These are phyloP conservation scores for Pythium dissotocum DNA, from an alignment of 352 stramenopile genomes.

Conservation along the genomic window DNA sequence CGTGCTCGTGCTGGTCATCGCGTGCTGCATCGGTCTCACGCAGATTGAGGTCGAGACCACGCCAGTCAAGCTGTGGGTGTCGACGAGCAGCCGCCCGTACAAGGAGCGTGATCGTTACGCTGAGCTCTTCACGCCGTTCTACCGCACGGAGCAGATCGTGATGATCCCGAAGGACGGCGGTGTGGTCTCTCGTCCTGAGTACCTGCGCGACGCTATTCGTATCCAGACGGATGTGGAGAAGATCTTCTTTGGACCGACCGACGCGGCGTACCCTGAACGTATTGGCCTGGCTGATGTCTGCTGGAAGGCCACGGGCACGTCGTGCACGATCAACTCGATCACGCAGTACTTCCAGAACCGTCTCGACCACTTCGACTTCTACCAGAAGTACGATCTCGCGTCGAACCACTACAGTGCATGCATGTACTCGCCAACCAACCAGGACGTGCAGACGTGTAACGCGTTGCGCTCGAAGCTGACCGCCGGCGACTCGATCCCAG, in stretches of 20 bases:
- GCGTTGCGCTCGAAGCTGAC: slow-evolving; percentile 36
- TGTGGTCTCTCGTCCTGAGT: slow-evolving; percentile 34
- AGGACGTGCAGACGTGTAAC: slow-evolving; percentile 48
- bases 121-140: slow-evolving; percentile 59
- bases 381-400: slow-evolving; percentile 43
- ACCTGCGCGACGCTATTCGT: slow-evolving; percentile 50
- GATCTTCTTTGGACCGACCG: slow-evolving; percentile 6
- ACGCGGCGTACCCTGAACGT: slow-evolving; percentile 24
- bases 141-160: slow-evolving; percentile 53
- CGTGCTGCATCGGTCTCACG: slow-evolving; percentile 29
- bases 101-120: slow-evolving; percentile 44
- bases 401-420: slow-evolving; percentile 47
- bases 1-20: slow-evolving; percentile 24
- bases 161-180: slow-evolving; percentile 56
- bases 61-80: slow-evolving; percentile 58
- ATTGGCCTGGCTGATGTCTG: slow-evolving; percentile 49
- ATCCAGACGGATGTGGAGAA: slow-evolving; percentile 40
- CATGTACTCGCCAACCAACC: slow-evolving; percentile 40
- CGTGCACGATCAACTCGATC: slow-evolving; percentile 56
- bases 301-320: slow-evolving; percentile 50
- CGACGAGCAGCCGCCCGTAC: slow-evolving; percentile 42
- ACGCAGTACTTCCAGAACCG: slow-evolving; percentile 72
- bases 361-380: slow-evolving; percentile 58
- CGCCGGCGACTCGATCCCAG: slow-evolving; percentile 37
- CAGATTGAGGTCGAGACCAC: slow-evolving; percentile 47